Evolutionary conservation across 192 early-diverging fungal genomes (phyloP), one percentile per base, ranked within the genome.

Genomic region (Phycomyces blakesleeanus): DNA sequence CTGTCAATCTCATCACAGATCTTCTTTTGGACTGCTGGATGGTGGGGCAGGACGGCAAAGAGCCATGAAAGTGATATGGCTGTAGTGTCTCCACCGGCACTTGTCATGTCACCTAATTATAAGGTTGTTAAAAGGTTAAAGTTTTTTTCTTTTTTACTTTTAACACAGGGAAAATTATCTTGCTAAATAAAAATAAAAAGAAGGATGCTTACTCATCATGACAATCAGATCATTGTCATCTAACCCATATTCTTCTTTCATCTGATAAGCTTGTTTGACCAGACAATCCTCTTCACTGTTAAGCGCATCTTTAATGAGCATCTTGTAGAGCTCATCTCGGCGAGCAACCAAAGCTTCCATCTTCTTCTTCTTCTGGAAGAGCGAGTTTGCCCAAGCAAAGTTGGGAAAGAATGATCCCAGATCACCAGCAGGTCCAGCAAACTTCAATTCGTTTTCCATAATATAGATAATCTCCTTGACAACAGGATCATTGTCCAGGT

Each of bases 381-480:
- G 20, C 20, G 51, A 5, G 21, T 29, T n/a, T 5, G 51, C 20
- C 18, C 49, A 61, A 9, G 59, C 49, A 11, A 51, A 18, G 22
- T 38, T 51, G 8, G 49, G 59, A 15, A 39, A 51, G 38, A 38
- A 51, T 5, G 59, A 25, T 38, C 27, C 22, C 18, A 51, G 34
- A 14, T 61, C 49, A 16, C 27, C 27, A 61, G 37, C 29, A 51
- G 24, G 25, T 51, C 27, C 47, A 21, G 49, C 4, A 22, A 61
- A 61, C 34, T 51, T 51, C 12, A 18, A 10, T 51, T 20, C 27
- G 14, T 18, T 51, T n/a, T 37, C 34, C 0, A 22, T 18, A 3
- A 61, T 61, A 51, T 61, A 7, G 16, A 51, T 20, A 4, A 51
- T n/a, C 12, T 61, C 26, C n/a, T 51, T 51, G 24, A 42, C 49